A percentile compares a stretch with the other conserved stretches of the same genome.
These are phyloP conservation scores for Lotmaria passim DNA, from an alignment of 208 protist species.

Conservation along the genomic window DNA sequence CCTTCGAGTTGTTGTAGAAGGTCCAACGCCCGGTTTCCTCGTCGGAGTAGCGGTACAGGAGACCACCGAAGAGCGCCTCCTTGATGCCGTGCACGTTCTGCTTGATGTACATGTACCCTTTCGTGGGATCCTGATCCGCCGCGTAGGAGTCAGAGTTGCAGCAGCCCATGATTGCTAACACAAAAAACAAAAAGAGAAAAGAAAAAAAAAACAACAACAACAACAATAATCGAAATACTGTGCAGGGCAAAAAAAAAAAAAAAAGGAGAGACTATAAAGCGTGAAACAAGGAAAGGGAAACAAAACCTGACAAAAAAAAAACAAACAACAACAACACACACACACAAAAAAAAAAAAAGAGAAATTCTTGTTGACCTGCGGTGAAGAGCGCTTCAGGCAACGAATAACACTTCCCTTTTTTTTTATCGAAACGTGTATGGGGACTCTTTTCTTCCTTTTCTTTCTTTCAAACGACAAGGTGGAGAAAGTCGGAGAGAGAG, in stretches of 20 bases:
- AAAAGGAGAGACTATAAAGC: no score
- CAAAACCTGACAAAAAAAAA: background rate
- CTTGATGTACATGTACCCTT: slow-evolving; percentile 33
- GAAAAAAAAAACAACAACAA: slow-evolving; percentile 8
- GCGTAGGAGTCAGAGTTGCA: slow-evolving; percentile 15
- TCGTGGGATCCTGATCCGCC: slow-evolving; percentile 31
- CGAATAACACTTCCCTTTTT: no score
- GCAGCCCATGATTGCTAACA: slow-evolving; percentile 28
- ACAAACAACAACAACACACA: background rate
- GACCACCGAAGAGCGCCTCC: slow-evolving; percentile 72
- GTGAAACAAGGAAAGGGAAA: no score
- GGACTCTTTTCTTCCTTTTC: no score
- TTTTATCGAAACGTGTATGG: no score
- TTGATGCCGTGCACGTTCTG: slow-evolving; percentile 31
- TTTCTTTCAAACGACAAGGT: no score
- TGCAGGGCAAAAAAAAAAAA: slow-evolving; percentile 24
- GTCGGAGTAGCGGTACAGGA: slow-evolving; percentile 75
- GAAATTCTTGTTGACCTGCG: no score
- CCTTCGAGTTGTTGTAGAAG: slow-evolving; percentile 82
- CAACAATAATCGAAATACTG: background rate
- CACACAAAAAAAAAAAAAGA: background rate
- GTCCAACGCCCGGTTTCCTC: slow-evolving; percentile 41
- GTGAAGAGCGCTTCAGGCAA: no score
- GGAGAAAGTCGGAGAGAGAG: no score
- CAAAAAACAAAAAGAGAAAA: background rate